Conservation (phyloP, 2,329 filamentous ascomycete species). For the Tolypocladium nubicola region DNA sequence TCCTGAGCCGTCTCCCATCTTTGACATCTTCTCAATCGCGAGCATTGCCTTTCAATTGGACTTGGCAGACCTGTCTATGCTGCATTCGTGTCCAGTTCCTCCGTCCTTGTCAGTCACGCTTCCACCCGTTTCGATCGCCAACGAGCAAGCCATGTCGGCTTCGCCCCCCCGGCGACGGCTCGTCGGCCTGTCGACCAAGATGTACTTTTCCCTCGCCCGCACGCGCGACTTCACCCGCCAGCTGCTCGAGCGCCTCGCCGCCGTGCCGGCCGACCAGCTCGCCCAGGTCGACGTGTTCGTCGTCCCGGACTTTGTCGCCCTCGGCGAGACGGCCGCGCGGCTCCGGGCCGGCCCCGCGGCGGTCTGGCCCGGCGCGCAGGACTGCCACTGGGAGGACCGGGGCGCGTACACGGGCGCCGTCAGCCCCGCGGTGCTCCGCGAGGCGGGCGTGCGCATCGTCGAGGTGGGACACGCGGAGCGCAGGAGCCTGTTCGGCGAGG, state of each 20-base stretch:
- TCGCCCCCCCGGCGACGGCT: conserved; percentile 39
- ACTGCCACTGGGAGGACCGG: conserved; percentile 57
- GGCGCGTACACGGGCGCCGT: conserved; percentile 74
- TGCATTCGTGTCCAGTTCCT: not conserved
- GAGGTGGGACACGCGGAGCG: conserved; percentile 78
- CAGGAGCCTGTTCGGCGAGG: conserved; percentile 61
- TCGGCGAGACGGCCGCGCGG: conserved; percentile 40
- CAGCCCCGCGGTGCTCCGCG: conserved; percentile 54
- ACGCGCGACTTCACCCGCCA: conserved; percentile 46
- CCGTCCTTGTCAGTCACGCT: not conserved
- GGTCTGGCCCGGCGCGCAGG: conserved; percentile 61
- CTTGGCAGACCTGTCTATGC: not conserved
- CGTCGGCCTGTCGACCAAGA: conserved; percentile 65
- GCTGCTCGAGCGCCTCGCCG: conserved; percentile 35
- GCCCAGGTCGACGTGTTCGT: conserved; percentile 60
- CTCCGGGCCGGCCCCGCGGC: conserved; percentile 27
- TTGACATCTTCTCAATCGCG: not conserved
- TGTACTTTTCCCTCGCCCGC: conserved; percentile 63
- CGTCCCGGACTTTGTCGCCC: conserved; percentile 66
- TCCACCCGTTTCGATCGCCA: not conserved
- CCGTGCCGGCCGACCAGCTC: conserved; percentile 27
- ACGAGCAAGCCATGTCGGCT: conserved; percentile 3
- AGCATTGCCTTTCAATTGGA: not conserved
- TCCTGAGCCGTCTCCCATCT: not conserved
- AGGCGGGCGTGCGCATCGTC: conserved; percentile 61